phyloP scores from a whole-genome alignment of 805 yeast species.

The Lachancea kluyveri region DNA sequence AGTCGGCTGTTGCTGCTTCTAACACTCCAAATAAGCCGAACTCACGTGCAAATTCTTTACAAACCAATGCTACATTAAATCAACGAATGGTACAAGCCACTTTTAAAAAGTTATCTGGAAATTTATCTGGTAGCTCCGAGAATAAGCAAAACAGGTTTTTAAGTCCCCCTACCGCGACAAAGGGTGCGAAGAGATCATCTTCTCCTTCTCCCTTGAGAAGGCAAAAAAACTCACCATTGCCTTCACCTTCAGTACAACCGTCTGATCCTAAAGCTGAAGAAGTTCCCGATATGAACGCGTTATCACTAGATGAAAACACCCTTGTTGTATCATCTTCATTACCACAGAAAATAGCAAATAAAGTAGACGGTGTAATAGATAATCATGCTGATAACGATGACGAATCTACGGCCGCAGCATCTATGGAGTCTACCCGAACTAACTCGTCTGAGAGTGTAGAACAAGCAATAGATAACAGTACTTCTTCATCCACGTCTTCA shows the following conservation, averaged over 20 bases:
- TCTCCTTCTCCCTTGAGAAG: conserved; percentile 6
- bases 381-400: no score
- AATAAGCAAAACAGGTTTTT: not conserved
- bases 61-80: conserved; percentile 22
- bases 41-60: conserved; percentile 27
- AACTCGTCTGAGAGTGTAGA: not conserved
- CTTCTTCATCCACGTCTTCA: not conserved
- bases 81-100: conserved; percentile 25
- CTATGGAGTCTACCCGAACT: no score
- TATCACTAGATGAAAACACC: no score
- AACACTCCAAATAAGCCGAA: conserved; percentile 1
- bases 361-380: no score
- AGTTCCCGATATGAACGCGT: no score
- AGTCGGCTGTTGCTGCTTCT: conserved; percentile 15
- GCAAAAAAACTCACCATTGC: not conserved
- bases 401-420: not conserved
- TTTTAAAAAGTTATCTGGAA: conserved; percentile 10
- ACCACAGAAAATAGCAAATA: no score
- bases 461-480: not conserved
- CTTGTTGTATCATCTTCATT: no score
- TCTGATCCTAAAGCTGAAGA: no score
- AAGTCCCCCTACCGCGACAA: conserved; percentile 1
- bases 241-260: no score
- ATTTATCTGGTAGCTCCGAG: conserved; percentile 3
- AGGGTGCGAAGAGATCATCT: conserved; percentile 1